A percentile compares a stretch with the other conserved stretches of the same genome.
phyloP scores from a whole-genome alignment of 2,329 filamentous ascomycete species.

The Trichoderma breve region DNA sequence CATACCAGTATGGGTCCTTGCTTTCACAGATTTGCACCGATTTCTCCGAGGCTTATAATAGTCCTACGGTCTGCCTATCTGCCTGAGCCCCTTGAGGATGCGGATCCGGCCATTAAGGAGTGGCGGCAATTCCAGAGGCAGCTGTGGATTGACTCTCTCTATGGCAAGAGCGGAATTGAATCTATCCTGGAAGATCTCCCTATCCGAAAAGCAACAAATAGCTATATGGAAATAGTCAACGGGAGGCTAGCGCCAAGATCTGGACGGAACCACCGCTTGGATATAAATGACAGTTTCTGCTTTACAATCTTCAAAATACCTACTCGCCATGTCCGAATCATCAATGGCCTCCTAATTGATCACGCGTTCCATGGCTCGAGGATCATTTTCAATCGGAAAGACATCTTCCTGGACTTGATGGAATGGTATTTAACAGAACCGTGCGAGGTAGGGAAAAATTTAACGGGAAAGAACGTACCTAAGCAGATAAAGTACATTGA shows the following conservation, averaged over 20 bases:
- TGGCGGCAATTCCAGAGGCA: background rate
- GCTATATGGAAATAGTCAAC: background rate
- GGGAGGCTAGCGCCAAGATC: background rate
- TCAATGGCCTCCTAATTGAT: conserved; percentile 9
- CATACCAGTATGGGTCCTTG: background rate
- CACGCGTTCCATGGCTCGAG: conserved; percentile 9
- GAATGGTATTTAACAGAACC: conserved; percentile 1
- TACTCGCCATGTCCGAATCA: background rate
- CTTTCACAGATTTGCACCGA: background rate
- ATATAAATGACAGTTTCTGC: background rate
- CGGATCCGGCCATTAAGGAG: background rate
- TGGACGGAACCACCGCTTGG: background rate
- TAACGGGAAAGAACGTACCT: background rate
- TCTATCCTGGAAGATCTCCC: background rate
- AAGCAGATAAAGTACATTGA: background rate
- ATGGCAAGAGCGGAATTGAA: background rate
- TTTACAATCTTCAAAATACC: background rate
- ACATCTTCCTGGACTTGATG: background rate
- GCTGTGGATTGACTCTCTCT: background rate
- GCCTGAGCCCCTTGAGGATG: background rate
- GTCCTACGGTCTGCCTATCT: background rate
- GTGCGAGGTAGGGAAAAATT: background rate
- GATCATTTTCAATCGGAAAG: background rate
- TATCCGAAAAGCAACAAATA: background rate
- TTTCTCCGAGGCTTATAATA: background rate